Evolutionary conservation across 2,329 filamentous ascomycete genomes (phyloP).

Genomic region (Pochonia chlamydosporia): DNA sequence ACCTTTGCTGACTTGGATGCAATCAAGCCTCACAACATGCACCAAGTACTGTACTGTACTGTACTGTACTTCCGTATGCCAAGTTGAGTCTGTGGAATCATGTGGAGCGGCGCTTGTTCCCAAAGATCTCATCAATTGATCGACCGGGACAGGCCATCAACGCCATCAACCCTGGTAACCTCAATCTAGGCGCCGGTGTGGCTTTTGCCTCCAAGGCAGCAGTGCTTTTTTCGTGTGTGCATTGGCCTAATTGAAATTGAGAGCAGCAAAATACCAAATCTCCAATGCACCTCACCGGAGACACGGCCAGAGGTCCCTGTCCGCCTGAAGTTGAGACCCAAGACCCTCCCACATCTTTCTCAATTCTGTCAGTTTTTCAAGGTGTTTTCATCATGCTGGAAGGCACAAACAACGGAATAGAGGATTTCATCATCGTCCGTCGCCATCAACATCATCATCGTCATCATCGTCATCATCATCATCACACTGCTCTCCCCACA

Average conservation of each 20-base stretch:
- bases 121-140: background rate
- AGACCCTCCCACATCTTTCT: too few relatives aligned
- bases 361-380: background rate
- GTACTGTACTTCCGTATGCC: too few relatives aligned
- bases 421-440: background rate
- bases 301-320: background rate
- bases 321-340: background rate
- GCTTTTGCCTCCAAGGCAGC: background rate
- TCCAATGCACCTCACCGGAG: conserved; percentile 1
- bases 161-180: background rate
- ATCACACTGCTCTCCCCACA: background rate
- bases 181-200: background rate
- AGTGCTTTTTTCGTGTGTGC: background rate
- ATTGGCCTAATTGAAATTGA: conserved; percentile 1
- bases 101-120: background rate
- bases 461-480: background rate
- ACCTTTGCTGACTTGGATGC: background rate
- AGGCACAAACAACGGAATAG: too few relatives aligned
- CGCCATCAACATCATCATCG: background rate
- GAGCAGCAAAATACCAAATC: background rate
- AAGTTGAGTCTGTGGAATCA: too few relatives aligned
- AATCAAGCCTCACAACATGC: too few relatives aligned
- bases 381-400: background rate
- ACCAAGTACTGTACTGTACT: too few relatives aligned
- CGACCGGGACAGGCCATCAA: background rate